Base-by-base conservation (phyloP, 176 grass and related monocot species). In the Phoenix dactylifera region DNA sequence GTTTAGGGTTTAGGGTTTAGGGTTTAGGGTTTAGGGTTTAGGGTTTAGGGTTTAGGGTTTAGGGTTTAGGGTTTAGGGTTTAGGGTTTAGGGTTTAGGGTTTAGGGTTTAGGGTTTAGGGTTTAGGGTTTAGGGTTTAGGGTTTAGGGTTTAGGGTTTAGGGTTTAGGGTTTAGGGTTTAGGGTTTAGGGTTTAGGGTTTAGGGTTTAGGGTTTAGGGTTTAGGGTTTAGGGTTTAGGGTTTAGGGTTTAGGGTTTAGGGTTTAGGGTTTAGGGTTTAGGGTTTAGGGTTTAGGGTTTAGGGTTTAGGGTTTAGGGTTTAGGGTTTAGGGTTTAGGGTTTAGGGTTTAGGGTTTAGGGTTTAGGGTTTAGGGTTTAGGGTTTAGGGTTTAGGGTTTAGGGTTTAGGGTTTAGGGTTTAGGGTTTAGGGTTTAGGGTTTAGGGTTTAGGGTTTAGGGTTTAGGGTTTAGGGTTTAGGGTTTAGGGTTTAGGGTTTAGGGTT, bases 41-140 rank as follows among this genome's bases (percentile, higher is more conserved):
- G 60, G 60, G 1, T 63, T 48, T 39, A 49, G 60, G 2, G 30
- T 39, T 63, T 49, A 48, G 30, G 60, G 60, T 39, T 63, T 63
- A 63, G 60, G 60, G 60, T 63, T 63, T 48, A 63, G 60, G 60
- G 60, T 63, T 63, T 63, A 48, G 4, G 60, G 60, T 39, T 50
- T 22, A 48, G 60, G 7, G 3, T 63, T 48, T n/a, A n/a, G 30
- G 60, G 60, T 63, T 63, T 63, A 63, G 60, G 29, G 60, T 63
- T 49, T 63, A 48, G 60, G 60, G 60, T 63, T 63, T 63, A 63
- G 60, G 60, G 60, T 63, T 63, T 63, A 39, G 4, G 60, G 60
- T 39, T 63, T 63, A 63, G 60, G 60, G 60, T 63, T 63, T 63
- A 63, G 60, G 60, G 60, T 63, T 63, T 63, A 63, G 60, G 60